Evolutionary conservation across 192 early-diverging fungal genomes (phyloP), one percentile per base, ranked within the genome.

Genomic region (Spizellomyces punctatus): DNA sequence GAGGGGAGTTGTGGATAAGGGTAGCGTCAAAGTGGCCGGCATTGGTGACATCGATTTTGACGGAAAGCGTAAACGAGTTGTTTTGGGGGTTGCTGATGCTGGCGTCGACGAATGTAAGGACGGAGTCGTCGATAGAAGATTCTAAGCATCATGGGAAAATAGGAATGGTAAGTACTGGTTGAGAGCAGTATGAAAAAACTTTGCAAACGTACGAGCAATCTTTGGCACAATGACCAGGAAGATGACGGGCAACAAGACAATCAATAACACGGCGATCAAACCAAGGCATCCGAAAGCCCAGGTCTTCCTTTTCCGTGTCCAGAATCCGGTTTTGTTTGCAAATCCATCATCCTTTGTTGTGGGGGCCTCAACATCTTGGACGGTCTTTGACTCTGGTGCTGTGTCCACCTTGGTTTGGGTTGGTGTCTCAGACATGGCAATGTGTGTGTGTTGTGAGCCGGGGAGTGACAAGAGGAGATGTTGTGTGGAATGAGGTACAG

Each of bases 11-110:
- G 50, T 77, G 59, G 6, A 60, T 71, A 36, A 80, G 58, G 12
- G 63, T 67, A 6, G 79, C 79, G 7, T 76, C 42, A 21, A 64
- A 58, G 67, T 52, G 19, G 14, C 75, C 75, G 36, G 75, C 79
- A 19, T 80, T 71, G 59, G 63, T 54, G 54, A 80, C 75, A 41
- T 64, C 47, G 62, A 76, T 68, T 8, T 22, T 69, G 14, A 63
- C 4, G 16, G 58, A 21, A n/a, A 77, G 46, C 14, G 50, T 63
- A 61, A 76, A 80, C 6, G 60, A 68, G 21, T 44, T 47, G 61
- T 80, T 67, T 4, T 16, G 45, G 5, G 69, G 67, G 36, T 66
- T 63, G 8, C 63, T 46, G 66, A 80, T 77, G 46, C 6, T 17
- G 19, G 70, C 72, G 16, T 63, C 46, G 10, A 52, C 22, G 66